A percentile compares a stretch with the other conserved stretches of the same genome.
Evolutionary conservation across 331 rosid genomes (phyloP).

Genomic region (Quercus lobata): DNA sequence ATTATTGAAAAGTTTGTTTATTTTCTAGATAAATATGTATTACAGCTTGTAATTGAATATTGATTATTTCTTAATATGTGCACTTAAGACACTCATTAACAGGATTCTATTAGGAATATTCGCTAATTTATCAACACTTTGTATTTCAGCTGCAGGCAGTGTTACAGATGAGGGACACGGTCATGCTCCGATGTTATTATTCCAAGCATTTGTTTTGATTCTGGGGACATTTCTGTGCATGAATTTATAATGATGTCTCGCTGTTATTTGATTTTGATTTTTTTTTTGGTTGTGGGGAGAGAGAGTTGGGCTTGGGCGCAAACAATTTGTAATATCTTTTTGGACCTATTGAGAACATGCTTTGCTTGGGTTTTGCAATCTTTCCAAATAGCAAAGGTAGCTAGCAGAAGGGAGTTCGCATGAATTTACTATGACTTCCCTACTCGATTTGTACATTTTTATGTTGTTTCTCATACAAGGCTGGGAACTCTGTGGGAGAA

Average conservation of each 20-base stretch:
- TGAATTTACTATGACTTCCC: no score
- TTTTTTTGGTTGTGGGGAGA: background rate
- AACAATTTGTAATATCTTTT: conserved; percentile 7
- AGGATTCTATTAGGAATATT: no score
- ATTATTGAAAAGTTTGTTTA: background rate
- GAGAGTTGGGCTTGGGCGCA: background rate
- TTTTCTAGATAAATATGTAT: background rate
- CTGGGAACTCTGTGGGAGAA: background rate
- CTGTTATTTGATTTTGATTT: conserved; percentile 1
- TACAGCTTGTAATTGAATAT: no score
- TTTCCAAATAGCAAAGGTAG: background rate
- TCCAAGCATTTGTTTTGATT: conserved; percentile 4
- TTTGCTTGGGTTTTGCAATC: background rate
- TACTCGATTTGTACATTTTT: no score
- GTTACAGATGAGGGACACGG: conserved; percentile 29
- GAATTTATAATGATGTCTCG: background rate
- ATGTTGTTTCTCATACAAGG: no score
- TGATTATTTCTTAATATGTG: no score
- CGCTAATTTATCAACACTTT: background rate
- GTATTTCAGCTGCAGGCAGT: conserved; percentile 43
- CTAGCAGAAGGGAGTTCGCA: background rate
- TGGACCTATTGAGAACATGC: background rate
- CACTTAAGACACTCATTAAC: no score
- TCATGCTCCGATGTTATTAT: conserved; percentile 16
- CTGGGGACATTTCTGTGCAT: conserved; percentile 16